A percentile compares a stretch with the other conserved stretches of the same genome.
Conservation (phyloP, 352 stramenopile genomes). For the Blastocystis sp. region DNA sequence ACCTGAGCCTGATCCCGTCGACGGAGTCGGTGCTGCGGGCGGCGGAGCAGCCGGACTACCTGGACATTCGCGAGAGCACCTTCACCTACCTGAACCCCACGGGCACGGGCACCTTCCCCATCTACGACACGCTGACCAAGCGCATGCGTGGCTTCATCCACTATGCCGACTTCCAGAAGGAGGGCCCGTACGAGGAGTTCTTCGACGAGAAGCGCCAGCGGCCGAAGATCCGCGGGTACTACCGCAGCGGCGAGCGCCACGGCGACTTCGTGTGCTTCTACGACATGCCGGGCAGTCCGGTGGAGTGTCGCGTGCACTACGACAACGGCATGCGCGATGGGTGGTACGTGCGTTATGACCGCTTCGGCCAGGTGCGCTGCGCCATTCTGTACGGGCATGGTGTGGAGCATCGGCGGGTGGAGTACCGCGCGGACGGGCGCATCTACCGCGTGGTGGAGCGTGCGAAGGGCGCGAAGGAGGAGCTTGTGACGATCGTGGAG, state of each 20-base stretch:
- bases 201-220: neutral
- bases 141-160: neutral
- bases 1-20: neutral
- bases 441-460: neutral
- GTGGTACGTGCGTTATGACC: neutral
- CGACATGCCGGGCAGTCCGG: neutral
- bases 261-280: neutral
- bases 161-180: neutral
- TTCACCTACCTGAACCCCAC: neutral
- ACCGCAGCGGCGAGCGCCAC: neutral
- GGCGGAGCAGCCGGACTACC: neutral
- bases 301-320: neutral
- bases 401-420: neutral
- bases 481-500: neutral
- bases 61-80: neutral
- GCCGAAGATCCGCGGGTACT: neutral
- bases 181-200: constrained; percentile 3
- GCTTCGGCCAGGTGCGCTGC: neutral
- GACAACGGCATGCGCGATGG: neutral
- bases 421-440: neutral
- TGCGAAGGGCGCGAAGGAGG: neutral
- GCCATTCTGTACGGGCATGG: neutral
- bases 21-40: neutral
- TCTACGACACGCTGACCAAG: neutral
- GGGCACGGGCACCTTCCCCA: neutral